A percentile compares a stretch with the other conserved stretches of the same genome.
Evolutionary conservation across 2,329 filamentous ascomycete genomes (phyloP).

Genomic region (Penicillium sp.): DNA sequence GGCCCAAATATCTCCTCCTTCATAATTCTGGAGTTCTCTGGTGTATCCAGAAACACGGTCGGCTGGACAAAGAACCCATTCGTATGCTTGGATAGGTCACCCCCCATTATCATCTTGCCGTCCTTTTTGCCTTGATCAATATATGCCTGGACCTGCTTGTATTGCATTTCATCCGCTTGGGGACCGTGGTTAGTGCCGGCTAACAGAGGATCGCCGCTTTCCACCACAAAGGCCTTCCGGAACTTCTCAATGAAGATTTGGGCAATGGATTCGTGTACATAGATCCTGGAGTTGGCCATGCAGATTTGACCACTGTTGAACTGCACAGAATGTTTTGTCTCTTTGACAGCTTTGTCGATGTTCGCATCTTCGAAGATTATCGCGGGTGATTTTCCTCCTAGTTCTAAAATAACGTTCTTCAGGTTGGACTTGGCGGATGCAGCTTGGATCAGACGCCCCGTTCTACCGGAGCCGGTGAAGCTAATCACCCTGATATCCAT

Average conservation of each 20-base stretch:
- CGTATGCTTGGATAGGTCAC: conserved; percentile 69
- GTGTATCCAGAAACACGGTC: conserved; percentile 78
- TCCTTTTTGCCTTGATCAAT: conserved; percentile 67
- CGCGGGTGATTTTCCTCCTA: conserved; percentile 63
- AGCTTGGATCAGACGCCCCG: conserved; percentile 61
- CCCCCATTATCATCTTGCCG: conserved; percentile 64
- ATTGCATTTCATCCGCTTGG: conserved; percentile 79
- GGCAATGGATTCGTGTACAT: conserved; percentile 66
- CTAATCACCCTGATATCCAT: conserved; percentile 64
- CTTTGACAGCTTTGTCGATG: conserved; percentile 65
- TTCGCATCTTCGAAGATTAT: conserved; percentile 64
- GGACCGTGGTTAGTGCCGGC: conserved; percentile 80
- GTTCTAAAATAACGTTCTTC: conserved; percentile 66
- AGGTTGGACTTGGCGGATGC: conserved; percentile 60
- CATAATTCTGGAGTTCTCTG: conserved; percentile 67
- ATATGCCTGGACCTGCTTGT: conserved; percentile 78
- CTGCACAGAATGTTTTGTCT: conserved; percentile 53
- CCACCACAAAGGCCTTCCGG: conserved; percentile 3
- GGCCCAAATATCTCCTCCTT: conserved; percentile 80
- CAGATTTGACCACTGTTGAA: conserved; percentile 64
- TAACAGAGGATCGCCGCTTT: conserved; percentile 46
- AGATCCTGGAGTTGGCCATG: conserved; percentile 64
- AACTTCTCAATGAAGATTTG: conserved; percentile 70
- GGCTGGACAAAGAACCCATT: conserved; percentile 82
- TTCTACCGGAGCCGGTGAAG: conserved; percentile 61